phyloP scores from a whole-genome alignment of 2,329 filamentous ascomycete species.

The Penicillium glabrum region DNA sequence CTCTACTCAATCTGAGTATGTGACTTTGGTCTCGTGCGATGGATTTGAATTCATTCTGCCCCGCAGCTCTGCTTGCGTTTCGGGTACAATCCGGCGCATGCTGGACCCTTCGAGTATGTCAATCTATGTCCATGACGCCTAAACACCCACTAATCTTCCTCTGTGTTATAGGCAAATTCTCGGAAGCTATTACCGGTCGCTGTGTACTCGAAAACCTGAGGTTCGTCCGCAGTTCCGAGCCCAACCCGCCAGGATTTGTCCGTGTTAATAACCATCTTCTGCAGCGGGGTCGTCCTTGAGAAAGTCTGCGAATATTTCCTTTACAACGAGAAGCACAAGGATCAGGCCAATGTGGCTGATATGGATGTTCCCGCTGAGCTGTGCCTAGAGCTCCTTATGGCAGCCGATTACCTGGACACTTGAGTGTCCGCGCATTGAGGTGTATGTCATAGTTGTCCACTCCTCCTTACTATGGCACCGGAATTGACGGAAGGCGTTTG shows the following conservation, averaged over 20 bases:
- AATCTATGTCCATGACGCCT: background rate
- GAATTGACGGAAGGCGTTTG: background rate
- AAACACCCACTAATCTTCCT: background rate
- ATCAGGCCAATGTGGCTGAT: slow-evolving; percentile 61
- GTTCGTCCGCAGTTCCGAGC: slow-evolving; percentile 36
- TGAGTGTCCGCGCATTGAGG: slow-evolving; percentile 1
- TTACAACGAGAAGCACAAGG: slow-evolving; percentile 65
- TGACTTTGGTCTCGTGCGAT: slow-evolving; percentile 65
- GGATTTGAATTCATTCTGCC: slow-evolving; percentile 65
- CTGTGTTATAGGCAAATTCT: slow-evolving; percentile 54
- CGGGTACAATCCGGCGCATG: slow-evolving; percentile 63
- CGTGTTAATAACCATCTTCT: background rate
- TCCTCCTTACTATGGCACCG: background rate
- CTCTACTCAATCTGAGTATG: slow-evolving; percentile 48
- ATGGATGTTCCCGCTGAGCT: slow-evolving; percentile 67
- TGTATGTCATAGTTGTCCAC: background rate
- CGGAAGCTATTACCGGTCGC: slow-evolving; percentile 59
- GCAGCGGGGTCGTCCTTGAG: slow-evolving; percentile 62
- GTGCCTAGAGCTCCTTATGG: slow-evolving; percentile 65
- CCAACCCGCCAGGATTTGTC: background rate
- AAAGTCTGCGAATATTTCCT: slow-evolving; percentile 71
- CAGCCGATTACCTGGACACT: slow-evolving; percentile 64
- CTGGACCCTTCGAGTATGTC: slow-evolving; percentile 61
- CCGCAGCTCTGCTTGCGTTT: slow-evolving; percentile 60
- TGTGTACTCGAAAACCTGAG: slow-evolving; percentile 62